Evolutionary conservation across 179 eudicot species (phyloP).

Genomic region (Vitellaria paradoxa): DNA sequence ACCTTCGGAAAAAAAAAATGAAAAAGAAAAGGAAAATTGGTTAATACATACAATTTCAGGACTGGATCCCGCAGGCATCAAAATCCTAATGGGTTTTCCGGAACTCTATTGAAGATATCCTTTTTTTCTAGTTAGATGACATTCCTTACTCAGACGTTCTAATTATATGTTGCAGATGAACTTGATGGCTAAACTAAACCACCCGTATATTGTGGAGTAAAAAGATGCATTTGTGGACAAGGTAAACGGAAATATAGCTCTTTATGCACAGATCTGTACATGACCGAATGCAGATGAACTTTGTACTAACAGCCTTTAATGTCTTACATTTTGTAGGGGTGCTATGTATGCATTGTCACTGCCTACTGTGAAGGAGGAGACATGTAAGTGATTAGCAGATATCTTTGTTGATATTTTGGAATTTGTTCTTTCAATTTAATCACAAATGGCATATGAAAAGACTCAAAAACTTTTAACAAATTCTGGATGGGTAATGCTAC

Average conservation of each 20-base stretch:
- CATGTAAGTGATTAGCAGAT: slow-evolving; percentile 52
- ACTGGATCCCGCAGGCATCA: neutral
- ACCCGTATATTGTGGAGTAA: slow-evolving; percentile 80
- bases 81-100: neutral
- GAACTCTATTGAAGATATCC: neutral
- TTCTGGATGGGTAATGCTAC: too few relatives aligned
- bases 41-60: too few relatives aligned
- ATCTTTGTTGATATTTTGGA: too few relatives aligned
- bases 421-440: neutral
- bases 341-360: slow-evolving; percentile 66
- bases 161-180: slow-evolving; percentile 57
- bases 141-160: neutral
- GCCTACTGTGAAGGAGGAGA: slow-evolving; percentile 80
- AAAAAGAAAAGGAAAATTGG: too few relatives aligned
- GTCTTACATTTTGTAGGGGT: slow-evolving; percentile 48
- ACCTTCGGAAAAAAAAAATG: too few relatives aligned
- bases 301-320: neutral
- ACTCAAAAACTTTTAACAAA: too few relatives aligned
- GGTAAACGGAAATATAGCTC: slow-evolving; percentile 38
- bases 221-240: slow-evolving; percentile 89
- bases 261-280: neutral
- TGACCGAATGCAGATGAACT: neutral
- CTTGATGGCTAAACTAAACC: slow-evolving; percentile 60
- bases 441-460: neutral
- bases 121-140: neutral